Conservation (phyloP, 495 filamentous ascomycete species). For the Annulohypoxylon bovei region DNA sequence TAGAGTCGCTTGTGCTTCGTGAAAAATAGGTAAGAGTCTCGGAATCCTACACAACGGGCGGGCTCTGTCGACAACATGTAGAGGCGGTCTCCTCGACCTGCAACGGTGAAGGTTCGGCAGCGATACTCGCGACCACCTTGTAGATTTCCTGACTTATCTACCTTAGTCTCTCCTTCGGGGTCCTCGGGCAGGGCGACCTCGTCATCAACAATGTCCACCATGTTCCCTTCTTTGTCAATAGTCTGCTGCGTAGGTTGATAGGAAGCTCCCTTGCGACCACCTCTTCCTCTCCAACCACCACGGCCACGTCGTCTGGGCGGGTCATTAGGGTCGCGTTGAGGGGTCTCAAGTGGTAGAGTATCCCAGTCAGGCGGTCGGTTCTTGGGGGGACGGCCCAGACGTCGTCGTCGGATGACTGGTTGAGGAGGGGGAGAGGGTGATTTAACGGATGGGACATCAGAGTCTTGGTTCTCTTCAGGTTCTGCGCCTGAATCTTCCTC, state of each 20-base stretch:
- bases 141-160: slow-evolving; percentile 85
- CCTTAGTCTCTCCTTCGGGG: slow-evolving; percentile 88
- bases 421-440: slow-evolving; percentile 65
- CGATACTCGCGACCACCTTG: slow-evolving; percentile 87
- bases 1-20: slow-evolving; percentile 93
- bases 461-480: slow-evolving; percentile 50
- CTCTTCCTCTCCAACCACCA: slow-evolving; percentile 71
- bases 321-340: slow-evolving; percentile 63
- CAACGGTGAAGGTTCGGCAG: slow-evolving; percentile 90
- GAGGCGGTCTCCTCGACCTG: slow-evolving; percentile 80
- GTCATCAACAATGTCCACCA: slow-evolving; percentile 89
- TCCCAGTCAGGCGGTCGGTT: slow-evolving; percentile 82
- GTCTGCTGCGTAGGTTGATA: slow-evolving; percentile 77
- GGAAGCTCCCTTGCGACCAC: slow-evolving; percentile 79
- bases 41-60: slow-evolving; percentile 93
- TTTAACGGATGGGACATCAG: slow-evolving; percentile 48
- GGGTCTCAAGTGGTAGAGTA: slow-evolving; percentile 63
- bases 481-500: slow-evolving; percentile 50
- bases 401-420: slow-evolving; percentile 73
- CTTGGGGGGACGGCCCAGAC: slow-evolving; percentile 87
- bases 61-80: slow-evolving; percentile 99
- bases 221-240: slow-evolving; percentile 93
- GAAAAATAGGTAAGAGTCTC: slow-evolving; percentile 98
- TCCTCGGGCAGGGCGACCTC: slow-evolving; percentile 91
- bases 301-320: slow-evolving; percentile 73